A percentile compares a stretch with the other conserved stretches of the same genome.
Conservation (phyloP, 2,329 filamentous ascomycete genomes). For the Epichloe scottii region DNA sequence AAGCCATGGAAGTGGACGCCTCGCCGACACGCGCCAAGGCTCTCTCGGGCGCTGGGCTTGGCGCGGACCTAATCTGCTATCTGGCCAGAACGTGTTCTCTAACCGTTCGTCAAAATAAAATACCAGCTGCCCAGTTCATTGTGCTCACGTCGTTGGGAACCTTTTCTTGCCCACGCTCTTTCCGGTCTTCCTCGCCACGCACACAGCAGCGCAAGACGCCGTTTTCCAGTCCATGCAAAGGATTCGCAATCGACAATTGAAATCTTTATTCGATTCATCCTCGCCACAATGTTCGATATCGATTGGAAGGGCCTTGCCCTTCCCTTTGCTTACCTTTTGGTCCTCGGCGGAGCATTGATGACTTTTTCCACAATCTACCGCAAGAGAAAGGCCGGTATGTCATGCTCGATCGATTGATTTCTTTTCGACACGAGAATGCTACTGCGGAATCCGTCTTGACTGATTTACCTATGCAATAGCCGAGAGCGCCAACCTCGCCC, state of each 20-base stretch:
- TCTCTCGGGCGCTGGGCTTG: not conserved
- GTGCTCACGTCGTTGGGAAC: not conserved
- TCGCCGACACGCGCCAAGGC: not conserved
- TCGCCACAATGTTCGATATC: slow-evolving; percentile 19
- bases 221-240: not conserved
- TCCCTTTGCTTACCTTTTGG: slow-evolving; percentile 78
- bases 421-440: not conserved
- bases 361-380: slow-evolving; percentile 91
- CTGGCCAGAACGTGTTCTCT: slow-evolving; percentile 7
- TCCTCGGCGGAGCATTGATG: slow-evolving; percentile 76
- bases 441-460: not conserved
- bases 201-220: not conserved
- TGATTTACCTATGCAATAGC: slow-evolving; percentile 29
- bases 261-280: not conserved
- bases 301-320: slow-evolving; percentile 79
- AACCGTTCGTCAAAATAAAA: not conserved
- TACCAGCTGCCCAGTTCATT: slow-evolving; percentile 1
- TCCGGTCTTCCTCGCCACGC: not conserved
- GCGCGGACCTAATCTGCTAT: slow-evolving; percentile 4
- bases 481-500: slow-evolving; percentile 72
- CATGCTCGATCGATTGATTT: not conserved
- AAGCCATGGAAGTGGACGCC: not conserved
- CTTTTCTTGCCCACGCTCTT: not conserved
- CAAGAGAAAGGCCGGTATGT: slow-evolving; percentile 71
- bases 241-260: not conserved